Evolutionary conservation across 2,329 filamentous ascomycete genomes (phyloP).

Genomic region (Lachnellula willkommii): DNA sequence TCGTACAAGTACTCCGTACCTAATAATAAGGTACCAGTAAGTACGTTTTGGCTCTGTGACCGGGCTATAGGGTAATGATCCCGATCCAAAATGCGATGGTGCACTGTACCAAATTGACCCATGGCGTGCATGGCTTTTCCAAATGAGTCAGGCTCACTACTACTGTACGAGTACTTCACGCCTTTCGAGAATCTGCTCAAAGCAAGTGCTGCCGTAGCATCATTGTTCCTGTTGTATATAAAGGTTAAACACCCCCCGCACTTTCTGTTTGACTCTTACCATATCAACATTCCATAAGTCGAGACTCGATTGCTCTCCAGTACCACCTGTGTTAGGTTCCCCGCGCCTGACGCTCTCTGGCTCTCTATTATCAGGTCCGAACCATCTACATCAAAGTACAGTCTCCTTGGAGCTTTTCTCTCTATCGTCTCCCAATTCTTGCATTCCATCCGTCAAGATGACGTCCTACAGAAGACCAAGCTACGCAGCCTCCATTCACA

Average conservation of each 20-base stretch:
- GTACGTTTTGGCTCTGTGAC: not conserved
- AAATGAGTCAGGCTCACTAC: conserved; percentile 14
- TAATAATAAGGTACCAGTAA: too few relatives aligned
- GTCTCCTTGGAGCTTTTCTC: not conserved
- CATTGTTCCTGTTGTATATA: conserved; percentile 7
- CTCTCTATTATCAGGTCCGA: not conserved
- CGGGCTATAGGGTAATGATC: not conserved
- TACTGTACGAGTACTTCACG: not conserved
- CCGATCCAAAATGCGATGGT: not conserved
- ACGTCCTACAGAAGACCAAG: conserved; percentile 1
- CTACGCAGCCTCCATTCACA: conserved; percentile 20
- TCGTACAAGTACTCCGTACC: too few relatives aligned
- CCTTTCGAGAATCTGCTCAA: conserved; percentile 9
- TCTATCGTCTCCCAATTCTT: not conserved
- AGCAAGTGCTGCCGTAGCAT: not conserved
- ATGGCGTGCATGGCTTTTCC: not conserved
- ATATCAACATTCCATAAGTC: not conserved
- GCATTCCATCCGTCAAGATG: conserved; percentile 13
- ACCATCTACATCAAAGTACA: not conserved
- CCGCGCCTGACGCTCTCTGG: not conserved
- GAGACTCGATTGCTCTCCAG: not conserved
- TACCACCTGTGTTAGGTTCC: not conserved
- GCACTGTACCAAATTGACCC: not conserved
- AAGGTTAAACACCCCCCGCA: not conserved
- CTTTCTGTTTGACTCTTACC: not conserved